Conservation (phyloP, 2,329 filamentous ascomycete species). For the Dactylonectria macrodidyma region DNA sequence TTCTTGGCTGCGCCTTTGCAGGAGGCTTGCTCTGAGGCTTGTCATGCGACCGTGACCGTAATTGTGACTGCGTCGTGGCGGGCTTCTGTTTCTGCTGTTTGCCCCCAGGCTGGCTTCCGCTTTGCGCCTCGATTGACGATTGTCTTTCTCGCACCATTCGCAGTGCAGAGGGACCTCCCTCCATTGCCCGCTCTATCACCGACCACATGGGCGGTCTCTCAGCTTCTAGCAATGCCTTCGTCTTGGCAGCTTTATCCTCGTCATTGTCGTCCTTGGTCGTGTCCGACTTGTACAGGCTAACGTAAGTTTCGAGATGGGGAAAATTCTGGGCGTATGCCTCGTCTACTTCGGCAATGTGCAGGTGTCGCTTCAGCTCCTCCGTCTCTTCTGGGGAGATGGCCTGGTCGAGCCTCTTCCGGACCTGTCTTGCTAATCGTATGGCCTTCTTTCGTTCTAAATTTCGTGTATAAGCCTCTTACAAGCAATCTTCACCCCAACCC, state of each 20-base stretch:
- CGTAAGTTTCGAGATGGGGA: constrained; percentile 79
- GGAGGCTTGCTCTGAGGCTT: constrained; percentile 29
- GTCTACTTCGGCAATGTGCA: constrained; percentile 82
- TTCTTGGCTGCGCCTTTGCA: constrained; percentile 39
- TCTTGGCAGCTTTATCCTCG: constrained; percentile 55
- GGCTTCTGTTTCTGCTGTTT: constrained; percentile 36
- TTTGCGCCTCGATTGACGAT: constrained; percentile 36
- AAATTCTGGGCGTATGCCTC: constrained; percentile 82
- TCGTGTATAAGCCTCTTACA: constrained; percentile 31
- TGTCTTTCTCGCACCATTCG: constrained; percentile 70
- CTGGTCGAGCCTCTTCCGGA: constrained; percentile 70
- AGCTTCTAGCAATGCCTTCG: constrained; percentile 60
- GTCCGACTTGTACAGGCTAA: constrained; percentile 70
- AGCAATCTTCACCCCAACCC: not conserved
- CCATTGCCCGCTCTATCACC: constrained; percentile 75
- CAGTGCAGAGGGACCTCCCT: constrained; percentile 66
- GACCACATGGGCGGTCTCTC: constrained; percentile 76
- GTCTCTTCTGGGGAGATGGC: constrained; percentile 66
- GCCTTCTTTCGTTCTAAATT: constrained; percentile 80
- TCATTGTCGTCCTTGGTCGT: constrained; percentile 53
- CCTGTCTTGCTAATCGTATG: constrained; percentile 74
- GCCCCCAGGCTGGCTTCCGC: constrained; percentile 30
- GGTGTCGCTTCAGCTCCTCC: constrained; percentile 65
- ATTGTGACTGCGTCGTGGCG: constrained; percentile 33
- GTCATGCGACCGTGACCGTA: constrained; percentile 23